Percentiles rank a stretch among this genome's conserved stretches.
Conservation (phyloP, 805 yeast genomes). For the Saturnispora zaruensis region DNA sequence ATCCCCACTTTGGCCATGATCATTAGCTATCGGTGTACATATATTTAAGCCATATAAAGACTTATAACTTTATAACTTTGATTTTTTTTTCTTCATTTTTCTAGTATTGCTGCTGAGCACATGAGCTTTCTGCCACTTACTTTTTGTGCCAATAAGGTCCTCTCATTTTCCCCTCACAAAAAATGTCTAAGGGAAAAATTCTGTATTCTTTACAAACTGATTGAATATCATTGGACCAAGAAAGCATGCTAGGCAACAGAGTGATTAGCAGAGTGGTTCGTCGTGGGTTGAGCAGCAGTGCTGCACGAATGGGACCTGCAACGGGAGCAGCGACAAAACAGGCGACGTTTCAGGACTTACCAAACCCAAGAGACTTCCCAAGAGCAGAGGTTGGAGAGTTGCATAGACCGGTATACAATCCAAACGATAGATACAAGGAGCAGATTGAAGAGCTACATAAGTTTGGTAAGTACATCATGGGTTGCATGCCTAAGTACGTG, state of each 20-base stretch:
- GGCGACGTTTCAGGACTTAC: conserved; percentile 23
- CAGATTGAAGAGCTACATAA: conserved; percentile 65
- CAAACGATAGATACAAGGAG: conserved; percentile 65
- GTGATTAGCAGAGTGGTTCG: background rate
- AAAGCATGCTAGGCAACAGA: conserved; percentile 13
- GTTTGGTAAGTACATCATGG: conserved; percentile 72
- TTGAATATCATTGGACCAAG: background rate
- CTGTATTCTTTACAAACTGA: background rate
- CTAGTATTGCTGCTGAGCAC: background rate
- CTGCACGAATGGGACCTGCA: conserved; percentile 7
- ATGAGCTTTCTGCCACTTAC: background rate
- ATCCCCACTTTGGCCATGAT: conserved; percentile 2
- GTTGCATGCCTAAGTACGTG: conserved; percentile 70
- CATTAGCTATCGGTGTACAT: too few species aligned
- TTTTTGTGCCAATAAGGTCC: background rate
- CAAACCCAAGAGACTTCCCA: conserved; percentile 28
- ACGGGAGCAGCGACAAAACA: conserved; percentile 7
- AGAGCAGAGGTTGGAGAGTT: conserved; percentile 28
- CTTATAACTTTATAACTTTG: background rate
- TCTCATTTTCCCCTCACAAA: conserved; percentile 3
- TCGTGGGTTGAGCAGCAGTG: conserved; percentile 5
- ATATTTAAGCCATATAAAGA: too few species aligned
- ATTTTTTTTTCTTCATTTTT: background rate
- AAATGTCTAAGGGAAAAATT: background rate
- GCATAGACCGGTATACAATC: conserved; percentile 52